Percentiles rank a stretch among this genome's conserved stretches.
phyloP scores from a whole-genome alignment of 1,284 basidiomycete species.

The Entoloma clypeatum region DNA sequence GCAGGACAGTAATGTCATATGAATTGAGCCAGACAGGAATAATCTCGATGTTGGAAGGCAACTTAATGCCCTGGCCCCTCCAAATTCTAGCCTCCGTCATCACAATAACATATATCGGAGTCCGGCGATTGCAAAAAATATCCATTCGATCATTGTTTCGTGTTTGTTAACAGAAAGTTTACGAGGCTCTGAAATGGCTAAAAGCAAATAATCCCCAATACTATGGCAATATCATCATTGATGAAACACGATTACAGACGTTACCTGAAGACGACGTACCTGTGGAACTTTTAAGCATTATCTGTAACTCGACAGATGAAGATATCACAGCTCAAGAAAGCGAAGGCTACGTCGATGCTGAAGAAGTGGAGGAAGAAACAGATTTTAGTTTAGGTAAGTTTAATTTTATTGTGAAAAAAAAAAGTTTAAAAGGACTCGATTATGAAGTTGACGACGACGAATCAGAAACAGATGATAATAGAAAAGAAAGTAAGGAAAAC shows the following conservation, averaged over 20 bases:
- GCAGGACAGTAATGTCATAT: constrained; percentile 34
- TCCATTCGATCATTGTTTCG: constrained; percentile 24
- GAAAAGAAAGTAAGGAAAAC: not conserved
- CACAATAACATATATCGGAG: constrained; percentile 32
- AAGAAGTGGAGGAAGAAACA: constrained; percentile 9
- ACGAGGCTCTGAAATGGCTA: constrained; percentile 29
- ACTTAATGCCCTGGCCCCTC: constrained; percentile 30
- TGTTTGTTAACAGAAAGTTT: constrained; percentile 25
- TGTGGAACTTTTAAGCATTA: constrained; percentile 22
- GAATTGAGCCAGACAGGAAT: constrained; percentile 24
- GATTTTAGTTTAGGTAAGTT: not conserved
- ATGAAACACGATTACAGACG: constrained; percentile 14
- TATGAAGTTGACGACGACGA: no score
- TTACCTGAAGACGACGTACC: constrained; percentile 36
- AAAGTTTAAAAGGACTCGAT: no score
- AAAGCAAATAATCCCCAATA: constrained; percentile 30
- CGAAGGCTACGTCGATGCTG: constrained; percentile 29
- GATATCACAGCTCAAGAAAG: constrained; percentile 24
- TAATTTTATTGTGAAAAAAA: no score
- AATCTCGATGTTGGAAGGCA: constrained; percentile 28
- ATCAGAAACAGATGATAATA: no score
- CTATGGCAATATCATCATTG: constrained; percentile 29
- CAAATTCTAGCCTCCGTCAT: constrained; percentile 30
- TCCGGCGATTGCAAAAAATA: constrained; percentile 22
- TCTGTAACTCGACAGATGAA: constrained; percentile 22